Base-by-base conservation (phyloP, 1,284 basidiomycete species). In the Prillingera fragicola region DNA sequence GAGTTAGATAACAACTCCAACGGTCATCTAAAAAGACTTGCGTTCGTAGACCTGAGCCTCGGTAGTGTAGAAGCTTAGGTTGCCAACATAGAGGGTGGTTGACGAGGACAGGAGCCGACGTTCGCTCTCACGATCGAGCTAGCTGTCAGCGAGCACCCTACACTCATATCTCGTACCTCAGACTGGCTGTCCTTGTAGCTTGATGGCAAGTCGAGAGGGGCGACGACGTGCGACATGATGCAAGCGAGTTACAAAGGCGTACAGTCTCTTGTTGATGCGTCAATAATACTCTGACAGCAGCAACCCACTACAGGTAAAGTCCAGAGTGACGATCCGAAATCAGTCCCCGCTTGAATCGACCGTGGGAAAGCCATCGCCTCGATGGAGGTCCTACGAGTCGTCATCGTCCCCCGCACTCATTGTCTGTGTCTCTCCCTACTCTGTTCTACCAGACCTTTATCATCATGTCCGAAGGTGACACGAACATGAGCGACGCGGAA, bases 21-120 rank as follows among this genome's bases (percentile, higher is more conserved):
- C n/a, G n/a, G n/a, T n/a, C n/a, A n/a, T 8, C 31, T 18, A 5
- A 8, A 5, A 37, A 4, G 1, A 56, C 71, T 53, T 28, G 71
- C 71, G 74, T 71, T 98, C 94, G 74, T 97, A 97, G 72, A 99
- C 97, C 73, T 99, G 95, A 67, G 97, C 92, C 74, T 99, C 95
- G 38, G 94, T 97, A 9, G 92, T 97, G 74, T 87, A 95, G 73
- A 94, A 96, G 74, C 88, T 91, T 67, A 97, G 75, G 71, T 97
- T 96, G 63, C 92, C 95, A 62, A 98, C 84, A 81, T 96, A 77
- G 17, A 80, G 73, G 2, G 78, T 79, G 5, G 67, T 69, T 2
- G 75, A 77, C 14, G 65, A 57, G 15, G 71, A 68, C 12, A 79
- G 67, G 9, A 75, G 66, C n/a, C 69, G 65, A 37, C 75, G 69